Percentiles rank a stretch among this genome's conserved stretches.
These are phyloP conservation scores for Globisporangium middletonii DNA, from an alignment of 352 stramenopile species.

Conservation along the genomic window DNA sequence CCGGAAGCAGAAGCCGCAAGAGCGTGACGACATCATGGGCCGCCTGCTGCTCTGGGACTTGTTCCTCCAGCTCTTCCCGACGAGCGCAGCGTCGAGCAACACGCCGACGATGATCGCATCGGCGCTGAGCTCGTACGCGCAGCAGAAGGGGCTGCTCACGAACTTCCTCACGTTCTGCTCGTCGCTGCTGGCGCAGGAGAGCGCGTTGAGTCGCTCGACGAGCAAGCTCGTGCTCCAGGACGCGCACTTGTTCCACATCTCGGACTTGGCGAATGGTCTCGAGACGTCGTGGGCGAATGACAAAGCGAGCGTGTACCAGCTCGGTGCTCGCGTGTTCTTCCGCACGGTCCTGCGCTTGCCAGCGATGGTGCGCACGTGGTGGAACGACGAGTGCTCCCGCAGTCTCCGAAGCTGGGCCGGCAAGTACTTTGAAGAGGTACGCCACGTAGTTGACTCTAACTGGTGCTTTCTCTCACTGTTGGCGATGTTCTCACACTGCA, in stretches of 20 bases:
- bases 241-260: conserved; percentile 34
- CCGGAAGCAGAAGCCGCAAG: conserved; percentile 42
- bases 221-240: conserved; percentile 38
- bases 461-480: background rate
- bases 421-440: conserved; percentile 86
- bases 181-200: conserved; percentile 59
- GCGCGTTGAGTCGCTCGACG: conserved; percentile 15
- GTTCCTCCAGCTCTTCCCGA: conserved; percentile 78
- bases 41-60: conserved; percentile 76
- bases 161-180: conserved; percentile 62
- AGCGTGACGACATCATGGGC: conserved; percentile 45
- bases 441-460: conserved; percentile 4
- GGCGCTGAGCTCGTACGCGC: conserved; percentile 65
- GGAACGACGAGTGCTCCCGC: conserved; percentile 85
- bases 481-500: background rate
- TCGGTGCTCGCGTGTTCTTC: conserved; percentile 74
- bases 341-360: conserved; percentile 75
- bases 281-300: conserved; percentile 20
- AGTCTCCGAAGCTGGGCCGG: conserved; percentile 74
- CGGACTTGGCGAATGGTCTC: conserved; percentile 28
- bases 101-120: conserved; percentile 48
- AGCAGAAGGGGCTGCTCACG: conserved; percentile 46
- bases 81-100: conserved; percentile 7
- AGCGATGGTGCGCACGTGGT: conserved; percentile 87
- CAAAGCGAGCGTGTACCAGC: conserved; percentile 35